Evolutionary conservation across 106 monocot species (phyloP).

Genomic region (Dioscorea zingiberensis): DNA sequence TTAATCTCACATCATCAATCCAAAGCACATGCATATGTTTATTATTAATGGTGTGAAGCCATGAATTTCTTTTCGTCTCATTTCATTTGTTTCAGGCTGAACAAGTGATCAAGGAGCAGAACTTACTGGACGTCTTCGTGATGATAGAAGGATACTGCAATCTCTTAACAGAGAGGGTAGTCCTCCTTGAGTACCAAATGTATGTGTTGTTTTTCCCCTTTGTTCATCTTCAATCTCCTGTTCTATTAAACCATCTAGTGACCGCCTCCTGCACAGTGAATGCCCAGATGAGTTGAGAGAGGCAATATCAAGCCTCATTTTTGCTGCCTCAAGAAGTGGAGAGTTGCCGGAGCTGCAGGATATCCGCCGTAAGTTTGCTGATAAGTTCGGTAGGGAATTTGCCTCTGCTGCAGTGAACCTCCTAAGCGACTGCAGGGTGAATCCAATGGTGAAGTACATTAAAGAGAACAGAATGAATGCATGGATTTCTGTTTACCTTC

Average conservation of each 20-base stretch:
- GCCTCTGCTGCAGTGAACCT: slow-evolving; percentile 39
- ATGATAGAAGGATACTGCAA: slow-evolving; percentile 61
- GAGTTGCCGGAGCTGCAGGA: slow-evolving; percentile 71
- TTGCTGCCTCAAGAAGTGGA: slow-evolving; percentile 48
- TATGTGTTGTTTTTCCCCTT: not conserved
- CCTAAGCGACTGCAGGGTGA: slow-evolving; percentile 54
- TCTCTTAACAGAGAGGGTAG: slow-evolving; percentile 40
- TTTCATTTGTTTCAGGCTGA: slow-evolving; percentile 34
- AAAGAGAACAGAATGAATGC: too few relatives aligned
- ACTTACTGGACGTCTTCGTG: slow-evolving; percentile 64
- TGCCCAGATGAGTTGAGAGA: slow-evolving; percentile 86
- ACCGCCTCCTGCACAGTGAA: slow-evolving; percentile 20
- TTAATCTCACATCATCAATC: not conserved
- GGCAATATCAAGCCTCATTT: slow-evolving; percentile 51
- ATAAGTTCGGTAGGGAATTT: slow-evolving; percentile 61
- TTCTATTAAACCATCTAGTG: not conserved
- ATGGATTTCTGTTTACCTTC: too few relatives aligned
- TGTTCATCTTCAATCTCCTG: not conserved
- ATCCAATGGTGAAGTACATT: slow-evolving; percentile 28
- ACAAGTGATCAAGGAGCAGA: slow-evolving; percentile 70
- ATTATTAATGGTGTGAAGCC: too few relatives aligned
- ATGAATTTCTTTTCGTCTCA: not conserved
- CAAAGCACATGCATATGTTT: not conserved
- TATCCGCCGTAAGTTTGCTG: slow-evolving; percentile 38
- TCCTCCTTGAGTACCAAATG: slow-evolving; percentile 56